Evolutionary conservation across 306 rosid species (phyloP).

Genomic region (Acacia melanoxylon): DNA sequence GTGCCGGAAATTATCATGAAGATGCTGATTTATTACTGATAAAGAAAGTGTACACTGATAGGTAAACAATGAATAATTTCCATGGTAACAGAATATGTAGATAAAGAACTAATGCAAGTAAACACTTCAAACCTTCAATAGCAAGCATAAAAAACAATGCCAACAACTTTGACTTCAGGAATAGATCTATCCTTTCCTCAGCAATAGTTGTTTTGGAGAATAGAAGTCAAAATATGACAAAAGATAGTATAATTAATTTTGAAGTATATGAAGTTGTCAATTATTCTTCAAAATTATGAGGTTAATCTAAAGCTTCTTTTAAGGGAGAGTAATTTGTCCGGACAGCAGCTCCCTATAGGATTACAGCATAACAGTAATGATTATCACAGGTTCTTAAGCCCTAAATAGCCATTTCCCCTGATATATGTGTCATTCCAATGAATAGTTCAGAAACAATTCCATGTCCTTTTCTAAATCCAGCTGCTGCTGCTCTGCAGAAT

Average conservation of each 20-base stretch:
- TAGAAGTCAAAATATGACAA: background rate
- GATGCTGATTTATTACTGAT: background rate
- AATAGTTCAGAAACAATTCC: background rate
- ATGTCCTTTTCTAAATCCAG: background rate
- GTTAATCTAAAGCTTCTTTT: background rate
- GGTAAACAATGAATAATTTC: background rate
- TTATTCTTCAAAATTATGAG: background rate
- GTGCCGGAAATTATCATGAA: background rate
- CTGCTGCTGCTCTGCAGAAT: background rate
- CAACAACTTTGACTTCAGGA: conserved; percentile 2
- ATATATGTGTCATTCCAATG: background rate
- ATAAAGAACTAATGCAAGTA: background rate
- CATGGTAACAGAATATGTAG: background rate
- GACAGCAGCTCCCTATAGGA: background rate
- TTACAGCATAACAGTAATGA: background rate
- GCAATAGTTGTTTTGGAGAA: background rate
- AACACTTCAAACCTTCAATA: background rate
- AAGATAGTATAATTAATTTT: background rate
- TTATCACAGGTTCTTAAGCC: background rate
- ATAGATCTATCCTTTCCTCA: background rate
- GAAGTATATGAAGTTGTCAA: background rate
- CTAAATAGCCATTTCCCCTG: background rate
- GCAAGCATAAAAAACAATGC: background rate
- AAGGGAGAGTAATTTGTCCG: background rate
- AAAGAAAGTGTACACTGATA: background rate